Base-by-base conservation (phyloP, 805 yeast genomes). In the Candida dendrica region DNA sequence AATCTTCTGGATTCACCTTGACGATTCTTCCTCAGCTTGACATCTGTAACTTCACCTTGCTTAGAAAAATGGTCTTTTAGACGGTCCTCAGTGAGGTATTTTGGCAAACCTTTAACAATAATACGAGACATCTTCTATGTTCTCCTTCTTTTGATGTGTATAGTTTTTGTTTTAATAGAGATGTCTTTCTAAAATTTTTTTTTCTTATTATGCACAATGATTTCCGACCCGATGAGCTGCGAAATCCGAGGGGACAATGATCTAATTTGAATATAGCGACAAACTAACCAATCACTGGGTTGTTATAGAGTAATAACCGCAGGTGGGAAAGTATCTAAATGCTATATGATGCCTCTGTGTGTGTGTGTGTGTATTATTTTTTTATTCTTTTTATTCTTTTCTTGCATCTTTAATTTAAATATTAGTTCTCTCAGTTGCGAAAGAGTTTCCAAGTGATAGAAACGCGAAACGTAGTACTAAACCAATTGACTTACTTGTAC, bases 1-100 rank as follows among this genome's bases (percentile, higher is more conserved):
- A 93, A 93, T 52, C 95, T 72, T 63, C 98, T 77, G 9, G 95
- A 84, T 54, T 82, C 84, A 20, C 98, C 98, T 50, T 77, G 78
- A 51, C 83, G 72, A 49, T 83, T 86, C 53, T 76, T 82, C 75
- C 89, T 75, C 31, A 93, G 69, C 61, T 85, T 88, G 32, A 87
- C 90, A 72, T 93, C 98, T 0, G 97, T 86, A 24, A 90, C 87
- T 39, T 72, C 69, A 10, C 87, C 85, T 32, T 67, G 65, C 42
- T 65, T 59, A 3, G 56, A 59, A 56, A 91, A 91, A 56, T 81
- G 88, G 26, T 73, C 75, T 47, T 71, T 71, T 42, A 91, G 64
- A 48, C 81, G 77, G 2, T 77, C 88, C 59, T 91, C 96, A 0
- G 81, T 76, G 45, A 79, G 72, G 58, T 84, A 85, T 49, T 70